Conservation (phyloP, 352 stramenopile species). For the Globisporangium nagaii region DNA sequence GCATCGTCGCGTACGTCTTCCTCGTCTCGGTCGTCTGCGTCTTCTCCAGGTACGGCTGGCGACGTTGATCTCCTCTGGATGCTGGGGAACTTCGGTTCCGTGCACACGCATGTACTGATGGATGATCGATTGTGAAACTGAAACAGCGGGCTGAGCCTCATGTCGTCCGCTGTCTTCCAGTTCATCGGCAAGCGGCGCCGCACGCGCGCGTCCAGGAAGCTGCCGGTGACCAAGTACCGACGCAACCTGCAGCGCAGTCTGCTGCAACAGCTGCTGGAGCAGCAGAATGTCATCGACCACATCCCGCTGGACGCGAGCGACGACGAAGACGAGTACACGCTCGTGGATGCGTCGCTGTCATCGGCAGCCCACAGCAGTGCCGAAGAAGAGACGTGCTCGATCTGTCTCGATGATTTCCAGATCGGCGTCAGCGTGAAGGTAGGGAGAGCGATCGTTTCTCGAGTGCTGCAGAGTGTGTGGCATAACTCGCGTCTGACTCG, state of each 20-base stretch:
- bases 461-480: background rate
- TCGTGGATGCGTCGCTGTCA: no score
- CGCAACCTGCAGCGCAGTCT: slow-evolving; percentile 39
- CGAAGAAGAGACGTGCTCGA: slow-evolving; percentile 37
- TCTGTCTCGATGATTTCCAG: slow-evolving; percentile 76
- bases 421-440: slow-evolving; percentile 51
- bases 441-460: background rate
- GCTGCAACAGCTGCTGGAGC: slow-evolving; percentile 36
- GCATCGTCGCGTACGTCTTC: slow-evolving; percentile 68
- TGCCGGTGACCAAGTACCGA: slow-evolving; percentile 54
- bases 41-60: slow-evolving; percentile 41
- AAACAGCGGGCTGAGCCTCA: slow-evolving; percentile 53
- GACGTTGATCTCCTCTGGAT: no score
- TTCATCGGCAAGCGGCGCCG: slow-evolving; percentile 53
- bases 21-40: slow-evolving; percentile 74
- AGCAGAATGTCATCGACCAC: slow-evolving; percentile 42
- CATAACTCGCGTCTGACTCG: no score
- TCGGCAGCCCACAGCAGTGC: no score
- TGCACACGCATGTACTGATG: no score
- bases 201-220: slow-evolving; percentile 41
- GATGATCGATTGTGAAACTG: no score
- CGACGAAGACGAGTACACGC: slow-evolving; percentile 3
- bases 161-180: slow-evolving; percentile 61
- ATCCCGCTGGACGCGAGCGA: slow-evolving; percentile 23
- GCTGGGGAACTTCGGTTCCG: no score